Conservation (phyloP, 768 basidiomycete genomes). For the Calocera viscosa region DNA sequence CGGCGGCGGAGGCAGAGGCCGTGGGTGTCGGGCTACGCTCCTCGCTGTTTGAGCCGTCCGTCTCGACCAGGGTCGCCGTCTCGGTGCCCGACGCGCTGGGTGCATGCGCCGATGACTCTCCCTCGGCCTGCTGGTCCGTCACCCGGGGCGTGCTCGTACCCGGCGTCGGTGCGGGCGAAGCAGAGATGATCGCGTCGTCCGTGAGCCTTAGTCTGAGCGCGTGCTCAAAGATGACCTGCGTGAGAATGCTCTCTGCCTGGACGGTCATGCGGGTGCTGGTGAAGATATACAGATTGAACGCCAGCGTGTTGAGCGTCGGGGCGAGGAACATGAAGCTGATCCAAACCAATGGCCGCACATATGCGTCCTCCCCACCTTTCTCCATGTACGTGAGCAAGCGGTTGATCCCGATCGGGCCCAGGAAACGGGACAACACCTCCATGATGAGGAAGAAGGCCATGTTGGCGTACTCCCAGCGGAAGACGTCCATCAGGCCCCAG, state of each 20-base stretch:
- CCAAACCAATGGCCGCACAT: background rate
- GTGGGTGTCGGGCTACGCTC: background rate
- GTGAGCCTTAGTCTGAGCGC: constrained; percentile 27
- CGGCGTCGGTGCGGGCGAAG: constrained; percentile 6
- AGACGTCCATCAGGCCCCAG: background rate
- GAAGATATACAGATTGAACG: constrained; percentile 6
- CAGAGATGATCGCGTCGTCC: constrained; percentile 20
- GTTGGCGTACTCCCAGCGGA: background rate
- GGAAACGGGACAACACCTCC: background rate
- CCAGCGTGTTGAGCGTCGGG: constrained; percentile 1
- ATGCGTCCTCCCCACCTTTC: background rate
- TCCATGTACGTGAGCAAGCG: constrained; percentile 19
- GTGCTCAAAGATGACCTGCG: constrained; percentile 28
- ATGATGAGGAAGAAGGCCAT: background rate
- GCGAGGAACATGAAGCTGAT: constrained; percentile 4
- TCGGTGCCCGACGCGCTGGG: background rate
- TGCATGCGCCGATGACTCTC: background rate
- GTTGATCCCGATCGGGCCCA: constrained; percentile 5
- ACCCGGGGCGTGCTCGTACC: background rate
- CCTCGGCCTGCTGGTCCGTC: background rate
- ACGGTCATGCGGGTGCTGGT: constrained; percentile 22
- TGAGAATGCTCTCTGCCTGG: constrained; percentile 26
- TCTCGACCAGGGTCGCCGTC: constrained; percentile 14
- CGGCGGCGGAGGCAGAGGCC: background rate
- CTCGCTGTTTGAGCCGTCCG: background rate